Conservation (phyloP, 148 eudicot species). For the Drosera capensis region DNA sequence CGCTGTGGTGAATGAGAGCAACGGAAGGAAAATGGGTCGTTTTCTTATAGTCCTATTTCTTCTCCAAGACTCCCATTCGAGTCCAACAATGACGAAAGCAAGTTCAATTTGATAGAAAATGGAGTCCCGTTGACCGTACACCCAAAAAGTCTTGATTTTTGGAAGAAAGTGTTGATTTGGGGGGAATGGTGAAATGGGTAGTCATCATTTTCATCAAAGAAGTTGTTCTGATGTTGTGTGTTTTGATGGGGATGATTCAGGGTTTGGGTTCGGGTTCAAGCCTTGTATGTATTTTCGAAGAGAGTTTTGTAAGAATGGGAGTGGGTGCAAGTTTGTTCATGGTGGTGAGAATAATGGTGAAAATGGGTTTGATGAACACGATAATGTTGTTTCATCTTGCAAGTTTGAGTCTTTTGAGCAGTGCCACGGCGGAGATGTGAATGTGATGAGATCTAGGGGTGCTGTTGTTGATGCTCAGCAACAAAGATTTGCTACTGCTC, state of each 20-base stretch:
- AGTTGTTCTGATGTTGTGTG: constrained; percentile 61
- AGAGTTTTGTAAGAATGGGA: constrained; percentile 72
- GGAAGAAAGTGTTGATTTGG: constrained; percentile 19
- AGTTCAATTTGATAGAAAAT: too few species aligned
- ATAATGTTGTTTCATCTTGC: constrained; percentile 34
- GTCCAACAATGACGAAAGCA: constrained; percentile 1
- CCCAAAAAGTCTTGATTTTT: constrained; percentile 19
- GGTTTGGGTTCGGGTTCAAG: constrained; percentile 33
- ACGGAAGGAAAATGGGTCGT: constrained; percentile 12
- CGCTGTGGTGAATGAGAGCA: constrained; percentile 33
- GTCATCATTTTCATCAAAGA: constrained; percentile 25
- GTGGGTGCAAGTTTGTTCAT: constrained; percentile 52
- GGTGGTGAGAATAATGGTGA: constrained; percentile 13
- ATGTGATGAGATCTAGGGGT: constrained; percentile 42
- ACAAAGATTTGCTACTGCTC: constrained; percentile 45
- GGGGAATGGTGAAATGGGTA: constrained; percentile 10
- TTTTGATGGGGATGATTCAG: constrained; percentile 32
- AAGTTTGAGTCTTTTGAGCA: constrained; percentile 36
- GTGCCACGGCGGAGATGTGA: constrained; percentile 31
- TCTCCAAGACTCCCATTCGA: constrained; percentile 13
- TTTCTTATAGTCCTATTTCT: constrained; percentile 12
- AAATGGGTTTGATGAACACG: constrained; percentile 6
- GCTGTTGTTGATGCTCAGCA: too few species aligned
- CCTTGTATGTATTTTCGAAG: constrained; percentile 56
- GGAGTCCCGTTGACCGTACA: constrained; percentile 14